These are phyloP conservation scores for Cephalotrichum gorgonifer DNA, from an alignment of 2,329 filamentous ascomycete genomes.

Conservation along the genomic window DNA sequence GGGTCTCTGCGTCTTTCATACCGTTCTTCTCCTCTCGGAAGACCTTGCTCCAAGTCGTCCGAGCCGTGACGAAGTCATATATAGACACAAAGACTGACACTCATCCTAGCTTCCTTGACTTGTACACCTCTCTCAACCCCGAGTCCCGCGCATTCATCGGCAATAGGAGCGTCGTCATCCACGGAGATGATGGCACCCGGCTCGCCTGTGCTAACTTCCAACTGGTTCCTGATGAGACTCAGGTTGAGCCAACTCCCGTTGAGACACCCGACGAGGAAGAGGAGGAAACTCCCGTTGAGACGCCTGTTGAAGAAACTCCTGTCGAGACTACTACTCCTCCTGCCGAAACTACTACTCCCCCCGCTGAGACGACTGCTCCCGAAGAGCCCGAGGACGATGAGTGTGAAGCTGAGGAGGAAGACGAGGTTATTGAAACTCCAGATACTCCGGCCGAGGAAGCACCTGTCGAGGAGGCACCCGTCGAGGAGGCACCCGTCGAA, in stretches of 20 bases:
- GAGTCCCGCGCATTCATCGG: slow-evolving; percentile 33
- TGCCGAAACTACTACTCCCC: neutral
- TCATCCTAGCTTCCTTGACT: slow-evolving; percentile 26
- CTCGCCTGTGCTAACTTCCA: slow-evolving; percentile 31
- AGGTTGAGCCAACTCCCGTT: neutral
- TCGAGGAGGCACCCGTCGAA: too few species aligned
- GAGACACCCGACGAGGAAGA: neutral
- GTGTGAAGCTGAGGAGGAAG: neutral
- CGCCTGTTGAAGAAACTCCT: neutral
- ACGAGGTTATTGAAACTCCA: neutral
- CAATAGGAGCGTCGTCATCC: slow-evolving; percentile 32
- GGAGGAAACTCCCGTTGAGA: neutral
- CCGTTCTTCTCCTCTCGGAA: neutral
- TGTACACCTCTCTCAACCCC: slow-evolving; percentile 26
- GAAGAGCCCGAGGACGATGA: neutral
- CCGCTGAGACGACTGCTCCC: neutral
- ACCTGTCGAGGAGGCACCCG: too few species aligned
- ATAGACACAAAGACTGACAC: neutral
- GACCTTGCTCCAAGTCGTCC: neutral
- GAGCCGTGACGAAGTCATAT: too few species aligned
- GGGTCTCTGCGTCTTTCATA: neutral
- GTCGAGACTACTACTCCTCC: neutral
- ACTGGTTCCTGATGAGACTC: neutral
- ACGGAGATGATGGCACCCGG: slow-evolving; percentile 26
- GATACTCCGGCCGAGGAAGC: neutral